Base-by-base conservation (phyloP, 2,329 filamentous ascomycete species). In the Colletotrichum salicis region DNA sequence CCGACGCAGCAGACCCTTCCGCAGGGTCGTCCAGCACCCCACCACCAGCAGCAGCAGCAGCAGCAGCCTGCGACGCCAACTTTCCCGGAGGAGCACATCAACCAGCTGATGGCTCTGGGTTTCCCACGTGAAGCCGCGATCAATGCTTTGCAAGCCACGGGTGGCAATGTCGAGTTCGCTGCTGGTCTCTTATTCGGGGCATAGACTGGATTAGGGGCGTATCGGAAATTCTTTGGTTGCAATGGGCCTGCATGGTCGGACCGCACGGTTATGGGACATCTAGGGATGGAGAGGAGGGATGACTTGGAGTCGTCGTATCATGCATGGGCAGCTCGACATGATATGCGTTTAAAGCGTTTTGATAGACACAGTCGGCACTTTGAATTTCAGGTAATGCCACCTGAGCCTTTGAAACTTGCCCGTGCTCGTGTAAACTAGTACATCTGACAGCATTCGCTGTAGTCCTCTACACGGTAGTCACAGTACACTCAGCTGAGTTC, bases 81-180 rank as follows among this genome's bases (percentile, higher is more conserved):
- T 37, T 86, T 88, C 69, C 89, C 86, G 27, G 89, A 90, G 61
- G 91, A 92, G 74, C 88, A 92, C 37, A 91, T 98, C 67, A 90
- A 94, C 63, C 92, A 92, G 77, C 89, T 98, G 48, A 88, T 93
- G 59, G 89, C 90, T 58, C 86, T 98, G 75, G 95, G 96, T 0
- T 95, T 96, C 75, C 89, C 91, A 2, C 87, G 92, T 64, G 88
- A 93, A 72, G 89, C 94, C 76, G 96, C 95, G 1, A 87, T 96
- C 64, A 90, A 92, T 71, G 95, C 95, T 2, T 85, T 99, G 63
- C 90, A 95, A 77, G 94, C 94, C 35, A 93, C 94, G 19, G 91
- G 91, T 24, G 96, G 96, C 24, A 94, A 98, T 78, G 90, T 98
- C 8, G 94, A 98, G 73, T 90, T 92, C 74, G 96, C 96, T n/a